Percentiles rank a stretch among this genome's conserved stretches.
Conservation (phyloP, 192 early-diverging fungal species). For the Dimargaris cristalligena region DNA sequence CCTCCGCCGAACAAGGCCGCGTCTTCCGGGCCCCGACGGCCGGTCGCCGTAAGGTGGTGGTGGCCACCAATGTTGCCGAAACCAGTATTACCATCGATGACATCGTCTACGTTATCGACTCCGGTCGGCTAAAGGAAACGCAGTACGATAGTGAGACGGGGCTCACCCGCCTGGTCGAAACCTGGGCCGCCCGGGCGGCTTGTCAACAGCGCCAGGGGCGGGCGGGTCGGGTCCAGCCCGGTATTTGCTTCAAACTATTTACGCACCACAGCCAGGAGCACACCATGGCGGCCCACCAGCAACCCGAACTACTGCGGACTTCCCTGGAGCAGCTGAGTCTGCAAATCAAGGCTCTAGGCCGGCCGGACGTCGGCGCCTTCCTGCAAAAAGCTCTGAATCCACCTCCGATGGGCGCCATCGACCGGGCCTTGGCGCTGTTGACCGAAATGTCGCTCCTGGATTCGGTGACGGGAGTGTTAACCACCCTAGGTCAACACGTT, state of each 20-base stretch:
- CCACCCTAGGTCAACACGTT: slow-evolving; percentile 52
- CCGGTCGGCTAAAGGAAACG: slow-evolving; percentile 46
- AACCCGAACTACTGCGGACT: slow-evolving; percentile 61
- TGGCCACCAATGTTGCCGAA: slow-evolving; percentile 84
- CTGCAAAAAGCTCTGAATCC: slow-evolving; percentile 45
- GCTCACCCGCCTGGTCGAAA: slow-evolving; percentile 39
- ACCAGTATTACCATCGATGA: slow-evolving; percentile 45
- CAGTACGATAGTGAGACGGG: slow-evolving; percentile 32
- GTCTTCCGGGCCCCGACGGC: slow-evolving; percentile 26
- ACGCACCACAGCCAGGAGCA: slow-evolving; percentile 24
- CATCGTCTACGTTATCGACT: slow-evolving; percentile 52
- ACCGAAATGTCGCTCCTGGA: slow-evolving; percentile 21
- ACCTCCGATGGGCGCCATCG: slow-evolving; percentile 36
- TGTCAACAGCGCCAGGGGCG: slow-evolving; percentile 57
- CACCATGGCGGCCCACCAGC: slow-evolving; percentile 39
- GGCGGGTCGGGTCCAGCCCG: slow-evolving; percentile 62
- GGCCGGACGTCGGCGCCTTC: slow-evolving; percentile 32
- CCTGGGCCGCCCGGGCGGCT: slow-evolving; percentile 33
- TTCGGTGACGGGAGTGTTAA: slow-evolving; percentile 39
- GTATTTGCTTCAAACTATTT: slow-evolving; percentile 63
- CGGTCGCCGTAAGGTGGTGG: slow-evolving; percentile 60
- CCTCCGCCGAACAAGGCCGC: slow-evolving; percentile 31
- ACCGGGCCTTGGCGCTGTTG: slow-evolving; percentile 37
- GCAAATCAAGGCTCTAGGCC: slow-evolving; percentile 47
- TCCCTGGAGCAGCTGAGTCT: slow-evolving; percentile 77